Conservation (phyloP, 2,329 filamentous ascomycete genomes). For the Plenodomus lindquistii region DNA sequence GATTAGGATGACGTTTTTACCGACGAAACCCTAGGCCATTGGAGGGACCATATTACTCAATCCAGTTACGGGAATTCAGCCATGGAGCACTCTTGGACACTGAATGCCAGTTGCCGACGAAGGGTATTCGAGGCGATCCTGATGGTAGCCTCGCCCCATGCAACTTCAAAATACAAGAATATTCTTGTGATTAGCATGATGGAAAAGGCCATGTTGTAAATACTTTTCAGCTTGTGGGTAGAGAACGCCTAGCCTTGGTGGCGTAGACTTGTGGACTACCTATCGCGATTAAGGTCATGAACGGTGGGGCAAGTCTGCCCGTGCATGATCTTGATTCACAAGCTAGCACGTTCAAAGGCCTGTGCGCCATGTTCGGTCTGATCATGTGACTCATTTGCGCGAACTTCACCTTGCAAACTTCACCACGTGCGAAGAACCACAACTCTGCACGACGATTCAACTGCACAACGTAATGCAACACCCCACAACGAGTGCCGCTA, state of each 20-base stretch:
- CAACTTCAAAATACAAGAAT: not conserved
- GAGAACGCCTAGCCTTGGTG: not conserved
- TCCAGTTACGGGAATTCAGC: slow-evolving; percentile 37
- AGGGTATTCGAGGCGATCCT: slow-evolving; percentile 30
- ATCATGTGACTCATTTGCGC: not conserved
- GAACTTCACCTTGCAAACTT: no score
- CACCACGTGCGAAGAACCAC: not conserved
- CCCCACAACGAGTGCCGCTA: not conserved
- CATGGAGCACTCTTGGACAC: slow-evolving; percentile 23
- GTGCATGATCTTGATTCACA: not conserved
- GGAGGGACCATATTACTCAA: slow-evolving; percentile 42
- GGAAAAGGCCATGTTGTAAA: not conserved
- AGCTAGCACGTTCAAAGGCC: not conserved
- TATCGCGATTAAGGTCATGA: not conserved
- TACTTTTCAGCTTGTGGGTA: not conserved
- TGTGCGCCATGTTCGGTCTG: not conserved
- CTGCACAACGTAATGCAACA: not conserved
- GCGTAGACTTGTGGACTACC: not conserved
- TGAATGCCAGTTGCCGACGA: slow-evolving; percentile 43
- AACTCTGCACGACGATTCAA: not conserved
- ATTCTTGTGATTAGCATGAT: not conserved
- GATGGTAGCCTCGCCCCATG: slow-evolving; percentile 18
- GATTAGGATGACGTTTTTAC: slow-evolving; percentile 44
- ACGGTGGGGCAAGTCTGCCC: not conserved
- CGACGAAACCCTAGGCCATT: slow-evolving; percentile 37